These are phyloP conservation scores for Pseudogymnoascus sp. DNA, from an alignment of 2,329 filamentous ascomycete species.

Conservation along the genomic window DNA sequence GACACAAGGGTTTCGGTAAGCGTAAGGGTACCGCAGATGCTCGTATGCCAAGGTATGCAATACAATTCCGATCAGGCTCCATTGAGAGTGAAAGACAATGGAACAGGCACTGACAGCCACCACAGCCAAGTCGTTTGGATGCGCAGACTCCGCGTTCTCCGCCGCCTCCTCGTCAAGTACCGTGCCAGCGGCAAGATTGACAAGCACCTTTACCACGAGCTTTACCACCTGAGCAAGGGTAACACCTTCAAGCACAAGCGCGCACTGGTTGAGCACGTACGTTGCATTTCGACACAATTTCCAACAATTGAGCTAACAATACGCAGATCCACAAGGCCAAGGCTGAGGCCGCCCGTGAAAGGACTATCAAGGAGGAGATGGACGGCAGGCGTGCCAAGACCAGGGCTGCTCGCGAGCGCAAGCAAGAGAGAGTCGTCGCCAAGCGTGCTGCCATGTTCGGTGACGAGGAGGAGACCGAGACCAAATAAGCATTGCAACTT, in stretches of 20 bases:
- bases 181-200: constrained; percentile 99
- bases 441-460: constrained; percentile 83
- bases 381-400: constrained; percentile 99
- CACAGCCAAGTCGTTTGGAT: constrained; percentile 95
- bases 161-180: constrained; percentile 98
- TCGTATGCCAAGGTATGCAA: constrained; percentile 90
- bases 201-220: constrained; percentile 99
- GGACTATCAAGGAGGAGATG: constrained; percentile 97
- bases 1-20: constrained; percentile 99
- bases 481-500: constrained; percentile 23
- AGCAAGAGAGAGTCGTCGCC: constrained; percentile 79
- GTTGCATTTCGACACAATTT: constrained; percentile 36
- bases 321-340: constrained; percentile 97
- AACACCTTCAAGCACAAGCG: constrained; percentile 99
- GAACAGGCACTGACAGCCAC: constrained; percentile 12
- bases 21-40: constrained; percentile 99
- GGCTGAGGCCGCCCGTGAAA: constrained; percentile 97
- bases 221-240: constrained; percentile 99
- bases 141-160: constrained; percentile 98
- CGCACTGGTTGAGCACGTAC: constrained; percentile 98
- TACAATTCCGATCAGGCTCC: neutral
- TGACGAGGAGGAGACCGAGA: constrained; percentile 48
- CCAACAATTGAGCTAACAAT: constrained; percentile 22
- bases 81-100: constrained; percentile 6
- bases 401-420: constrained; percentile 99